Base-by-base conservation (phyloP, 2,329 filamentous ascomycete genomes). In the Neopestalotiopsis sp. region DNA sequence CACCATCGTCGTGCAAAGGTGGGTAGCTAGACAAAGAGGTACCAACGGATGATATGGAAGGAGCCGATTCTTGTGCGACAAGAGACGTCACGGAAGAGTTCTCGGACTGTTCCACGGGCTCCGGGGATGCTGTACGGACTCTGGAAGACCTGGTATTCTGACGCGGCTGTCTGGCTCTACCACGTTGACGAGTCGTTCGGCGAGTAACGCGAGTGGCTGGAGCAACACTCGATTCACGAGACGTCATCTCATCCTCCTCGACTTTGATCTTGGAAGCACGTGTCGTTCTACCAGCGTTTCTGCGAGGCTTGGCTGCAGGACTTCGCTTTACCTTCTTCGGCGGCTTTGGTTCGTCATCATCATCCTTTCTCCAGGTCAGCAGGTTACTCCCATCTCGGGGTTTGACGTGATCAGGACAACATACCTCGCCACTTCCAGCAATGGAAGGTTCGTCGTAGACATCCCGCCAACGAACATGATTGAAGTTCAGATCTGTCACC, bases 401-500 rank as follows among this genome's bases (percentile, higher is more conserved):
- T 52, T 6, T 52, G 45, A 52, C 17, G 5, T 20, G 10, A 14
- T 28, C 17, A 30, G 14, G 38, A 38, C 17, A 42, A 75, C 84
- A 74, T 77, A 90, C 88, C 52, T 84, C 84, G 63, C 81, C 84
- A 64, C 81, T 86, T 17, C 80, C 84, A 64, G 86, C 83, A 71
- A 82, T 74, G 0, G 89, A 90, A 17, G 88, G 86, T 56, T 83
- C 84, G 52, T 89, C 89, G 72, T 91, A 91, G 45, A 91, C 88
- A 70, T 89, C 85, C 68, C 89, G 85, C 34, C 82, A 78, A 65
- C 85, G 83, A 74, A 86, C 82, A 12, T 88, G 77, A 59, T 85
- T 80, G 20, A 88, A 82, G 45, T 85, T 81, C 2, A 82, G 75
- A 42, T 86, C 84, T 81, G 91, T 91, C 63, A 94, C 88, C 28